These are phyloP conservation scores for Apiospora rasikravindrae DNA, from an alignment of 2,329 filamentous ascomycete species.

Conservation along the genomic window DNA sequence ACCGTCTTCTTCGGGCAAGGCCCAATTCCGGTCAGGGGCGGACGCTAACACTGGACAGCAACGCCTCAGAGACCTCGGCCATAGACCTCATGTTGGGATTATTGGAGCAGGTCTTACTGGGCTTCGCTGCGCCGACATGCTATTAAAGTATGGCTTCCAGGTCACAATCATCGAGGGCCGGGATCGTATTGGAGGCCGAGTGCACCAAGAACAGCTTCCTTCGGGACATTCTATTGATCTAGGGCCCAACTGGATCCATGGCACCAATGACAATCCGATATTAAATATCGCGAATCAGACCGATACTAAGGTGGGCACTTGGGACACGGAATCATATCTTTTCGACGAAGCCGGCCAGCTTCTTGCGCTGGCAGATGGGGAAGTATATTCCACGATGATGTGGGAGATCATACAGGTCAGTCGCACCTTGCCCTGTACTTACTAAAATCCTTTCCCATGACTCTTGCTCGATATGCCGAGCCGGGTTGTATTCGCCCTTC, in stretches of 20 bases:
- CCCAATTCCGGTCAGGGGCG: not conserved
- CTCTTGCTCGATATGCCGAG: not conserved
- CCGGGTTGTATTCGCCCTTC: not conserved
- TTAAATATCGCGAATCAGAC: conserved; percentile 69
- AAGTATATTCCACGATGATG: conserved; percentile 57
- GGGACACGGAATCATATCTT: conserved; percentile 59
- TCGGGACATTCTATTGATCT: conserved; percentile 56
- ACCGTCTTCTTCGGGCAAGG: no score
- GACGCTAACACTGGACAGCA: conserved; percentile 33
- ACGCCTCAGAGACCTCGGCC: conserved; percentile 29
- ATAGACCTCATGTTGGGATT: conserved; percentile 64
- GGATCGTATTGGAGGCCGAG: conserved; percentile 68
- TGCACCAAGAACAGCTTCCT: conserved; percentile 56
- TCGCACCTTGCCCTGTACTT: not conserved
- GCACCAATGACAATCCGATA: conserved; percentile 73
- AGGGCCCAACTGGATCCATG: conserved; percentile 84
- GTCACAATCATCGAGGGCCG: conserved; percentile 75
- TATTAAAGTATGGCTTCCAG: conserved; percentile 67
- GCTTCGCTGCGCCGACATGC: conserved; percentile 71
- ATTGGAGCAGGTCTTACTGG: conserved; percentile 74
- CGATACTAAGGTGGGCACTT: conserved; percentile 52
- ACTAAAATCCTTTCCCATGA: not conserved
- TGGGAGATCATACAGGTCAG: conserved; percentile 65
- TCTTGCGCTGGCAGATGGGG: conserved; percentile 52
- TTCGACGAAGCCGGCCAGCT: conserved; percentile 62